Base-by-base conservation (phyloP, 1,284 basidiomycete genomes). In the Cryptococcus wingfieldii region DNA sequence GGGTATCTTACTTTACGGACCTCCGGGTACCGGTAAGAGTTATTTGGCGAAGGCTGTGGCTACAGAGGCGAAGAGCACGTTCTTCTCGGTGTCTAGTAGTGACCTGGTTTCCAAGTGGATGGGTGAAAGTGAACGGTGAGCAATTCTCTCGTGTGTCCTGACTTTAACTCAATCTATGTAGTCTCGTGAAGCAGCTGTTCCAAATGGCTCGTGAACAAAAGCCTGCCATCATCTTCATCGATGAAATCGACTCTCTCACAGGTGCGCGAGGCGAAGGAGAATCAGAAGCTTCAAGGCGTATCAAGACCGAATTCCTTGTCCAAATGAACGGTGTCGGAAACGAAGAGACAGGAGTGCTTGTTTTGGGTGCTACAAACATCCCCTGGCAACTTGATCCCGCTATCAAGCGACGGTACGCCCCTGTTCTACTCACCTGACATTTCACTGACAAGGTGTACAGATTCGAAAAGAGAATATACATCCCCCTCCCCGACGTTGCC, bases 101-200 rank as follows among this genome's bases (percentile, higher is more conserved):
- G 96, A 98, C 72, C 81, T 98, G 52, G 96, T 98, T 55, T 95
- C 90, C 77, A 98, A 98, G 77, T 98, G 95, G 95, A 96, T 98
- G 81, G 95, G 95, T 64, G 95, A 98, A 78, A 94, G 90, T 19
- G 95, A 98, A 78, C 82, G 90, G 91, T 90, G 61, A 71, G 84
- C 77, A 23, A 23, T 23, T 23, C 23, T 50, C n/a, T 38, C 31
- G n/a, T 19, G 4, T n/a, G 49, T 18, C 25, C 14, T 50, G 16
- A 25, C 27, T 43, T 34, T 7, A 23, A 12, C n/a, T 42, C 49
- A 47, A 18, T 25, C 56, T 23, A 9, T 14, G 19, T 61, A 95
- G 93, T 68, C 82, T 98, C 60, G 95, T 98, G 50, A 95, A 93
- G 77, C 92, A 98, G 74, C 83, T 98, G 41, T 98, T 98, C 73